Conservation (phyloP, 352 stramenopile genomes). For the Plasmopara halstedii region DNA sequence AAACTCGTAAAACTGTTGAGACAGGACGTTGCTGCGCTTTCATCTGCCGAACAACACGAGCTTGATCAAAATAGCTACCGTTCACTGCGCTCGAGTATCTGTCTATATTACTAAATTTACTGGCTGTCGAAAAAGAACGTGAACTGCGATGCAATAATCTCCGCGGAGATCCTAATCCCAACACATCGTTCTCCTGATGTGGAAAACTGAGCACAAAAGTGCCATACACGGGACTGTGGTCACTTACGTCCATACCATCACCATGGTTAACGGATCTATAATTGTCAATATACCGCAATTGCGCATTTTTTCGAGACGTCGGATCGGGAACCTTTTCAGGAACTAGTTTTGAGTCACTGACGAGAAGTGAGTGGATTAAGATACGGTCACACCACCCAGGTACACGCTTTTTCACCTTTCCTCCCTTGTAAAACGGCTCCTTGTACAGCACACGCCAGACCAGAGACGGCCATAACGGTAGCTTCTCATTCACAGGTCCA, state of each 20-base stretch:
- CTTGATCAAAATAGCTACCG: constrained; percentile 75
- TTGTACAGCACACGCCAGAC: constrained; percentile 83
- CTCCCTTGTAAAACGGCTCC: constrained; percentile 86
- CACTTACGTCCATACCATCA: constrained; percentile 73
- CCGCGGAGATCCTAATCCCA: constrained; percentile 14
- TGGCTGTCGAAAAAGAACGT: constrained; percentile 42
- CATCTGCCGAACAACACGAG: constrained; percentile 58
- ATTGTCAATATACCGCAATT: constrained; percentile 50
- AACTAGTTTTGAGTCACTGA: constrained; percentile 71
- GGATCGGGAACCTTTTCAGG: constrained; percentile 68
- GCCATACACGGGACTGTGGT: constrained; percentile 73
- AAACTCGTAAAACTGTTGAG: constrained; percentile 62
- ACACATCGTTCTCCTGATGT: constrained; percentile 18
- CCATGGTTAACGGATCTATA: constrained; percentile 80
- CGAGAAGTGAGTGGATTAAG: constrained; percentile 70
- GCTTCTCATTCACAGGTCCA: constrained; percentile 47
- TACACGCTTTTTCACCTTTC: constrained; percentile 85
- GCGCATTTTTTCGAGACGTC: constrained; percentile 22
- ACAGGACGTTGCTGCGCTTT: constrained; percentile 43
- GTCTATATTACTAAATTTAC: constrained; percentile 16
- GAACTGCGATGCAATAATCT: constrained; percentile 25
- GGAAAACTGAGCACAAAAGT: constrained; percentile 75
- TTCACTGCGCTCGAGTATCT: constrained; percentile 24
- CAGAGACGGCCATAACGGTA: constrained; percentile 58
- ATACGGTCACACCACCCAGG: constrained; percentile 85